phyloP scores from a whole-genome alignment of 176 grass and related monocot species.

The Musa troglodytarum region DNA sequence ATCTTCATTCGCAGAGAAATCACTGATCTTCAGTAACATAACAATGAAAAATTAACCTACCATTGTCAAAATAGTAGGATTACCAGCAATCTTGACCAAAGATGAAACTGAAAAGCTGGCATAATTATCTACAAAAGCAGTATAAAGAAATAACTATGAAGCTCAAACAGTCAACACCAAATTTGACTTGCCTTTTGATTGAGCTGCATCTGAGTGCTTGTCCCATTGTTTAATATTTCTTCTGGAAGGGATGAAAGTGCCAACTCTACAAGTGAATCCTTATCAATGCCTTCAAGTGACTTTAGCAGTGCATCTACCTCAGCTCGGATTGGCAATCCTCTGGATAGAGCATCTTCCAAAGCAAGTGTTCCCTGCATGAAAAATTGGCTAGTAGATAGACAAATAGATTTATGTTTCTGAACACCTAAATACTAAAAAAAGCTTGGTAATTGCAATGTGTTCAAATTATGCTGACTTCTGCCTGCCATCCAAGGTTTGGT shows the following conservation, averaged over 20 bases:
- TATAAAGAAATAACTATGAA: not conserved
- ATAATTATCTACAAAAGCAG: not conserved
- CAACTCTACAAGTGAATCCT: slow-evolving; percentile 82
- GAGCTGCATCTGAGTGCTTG: slow-evolving; percentile 57
- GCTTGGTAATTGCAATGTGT: not conserved
- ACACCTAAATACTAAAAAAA: not conserved
- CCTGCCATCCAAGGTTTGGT: not conserved
- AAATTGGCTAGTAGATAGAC: not conserved
- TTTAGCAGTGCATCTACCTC: slow-evolving; percentile 62
- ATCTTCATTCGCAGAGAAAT: not conserved
- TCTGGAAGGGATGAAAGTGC: slow-evolving; percentile 77
- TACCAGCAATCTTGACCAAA: not conserved
- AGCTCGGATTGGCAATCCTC: slow-evolving; percentile 57
- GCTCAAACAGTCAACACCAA: not conserved
- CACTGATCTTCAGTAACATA: not conserved
- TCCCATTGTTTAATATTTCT: slow-evolving; percentile 72
- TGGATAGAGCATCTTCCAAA: slow-evolving; percentile 80
- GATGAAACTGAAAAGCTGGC: not conserved
- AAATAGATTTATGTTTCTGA: not conserved
- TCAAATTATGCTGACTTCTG: not conserved
- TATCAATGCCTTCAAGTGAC: slow-evolving; percentile 85
- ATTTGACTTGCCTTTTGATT: slow-evolving; percentile 60
- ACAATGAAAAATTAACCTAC: not conserved
- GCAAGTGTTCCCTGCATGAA: slow-evolving; percentile 60
- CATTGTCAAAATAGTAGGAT: not conserved